Base-by-base conservation (phyloP, 2,329 filamentous ascomycete genomes). In the Gyromitra esculenta region DNA sequence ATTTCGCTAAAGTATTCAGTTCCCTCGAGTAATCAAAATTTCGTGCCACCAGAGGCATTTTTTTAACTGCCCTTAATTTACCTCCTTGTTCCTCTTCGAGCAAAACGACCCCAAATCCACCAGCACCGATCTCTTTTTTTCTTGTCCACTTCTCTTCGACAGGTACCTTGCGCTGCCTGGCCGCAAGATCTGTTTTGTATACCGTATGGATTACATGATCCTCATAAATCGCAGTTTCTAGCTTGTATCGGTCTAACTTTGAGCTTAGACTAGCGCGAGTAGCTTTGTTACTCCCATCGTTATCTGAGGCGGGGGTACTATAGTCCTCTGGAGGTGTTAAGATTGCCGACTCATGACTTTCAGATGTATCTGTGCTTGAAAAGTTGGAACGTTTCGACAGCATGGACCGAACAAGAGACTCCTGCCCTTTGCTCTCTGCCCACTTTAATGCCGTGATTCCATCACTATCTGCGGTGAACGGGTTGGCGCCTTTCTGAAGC, bases 401-500 rank as follows among this genome's bases (percentile, higher is more conserved):
- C 57, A 60, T 60, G 6, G 37, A 39, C 37, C 18, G 39, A 37
- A 31, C 66, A 8, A 25, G 18, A 5, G 25, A 37, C 7, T 69
- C 31, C 1, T 50, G 54, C 13, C 56, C 66, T 52, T 37, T 50
- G 11, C 3, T 50, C 15, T n/a, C 56, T 37, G 66, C 66, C n/a
- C 21, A 45, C 5, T 11, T 31, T 5, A 73, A 31, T 31, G 48
- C 48, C 35, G 68, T 72, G 4, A 35, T 18, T 4, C 68, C 59
- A 35, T 37, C 11, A 0, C 37, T 64, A 43, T 57, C 41, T 45
- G 15, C 62, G n/a, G 39, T 18, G 5, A 62, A 57, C 6, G 43
- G 48, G 37, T 68, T 39, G 21, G 73, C 73, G 39, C 67, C 73
- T n/a, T 73, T 43, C 11, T 67, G 25, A n/a, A 76, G 41, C 15